Percentiles rank a stretch among this genome's conserved stretches.
These are phyloP conservation scores for Fusarium bulbicola DNA, from an alignment of 2,329 filamentous ascomycete species.

Conservation along the genomic window DNA sequence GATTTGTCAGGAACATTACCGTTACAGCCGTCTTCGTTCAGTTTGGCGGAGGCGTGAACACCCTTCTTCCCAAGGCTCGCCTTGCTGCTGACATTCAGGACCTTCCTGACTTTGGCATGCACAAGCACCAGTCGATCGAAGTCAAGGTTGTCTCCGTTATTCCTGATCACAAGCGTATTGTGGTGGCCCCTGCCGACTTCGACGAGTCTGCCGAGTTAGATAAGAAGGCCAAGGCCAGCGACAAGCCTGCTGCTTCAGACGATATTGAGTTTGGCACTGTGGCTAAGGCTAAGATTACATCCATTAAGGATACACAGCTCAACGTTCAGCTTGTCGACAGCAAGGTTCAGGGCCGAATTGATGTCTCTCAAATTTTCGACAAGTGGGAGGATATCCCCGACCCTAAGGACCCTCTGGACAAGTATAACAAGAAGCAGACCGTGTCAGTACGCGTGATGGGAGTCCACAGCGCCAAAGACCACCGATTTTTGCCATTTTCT, in stretches of 20 bases:
- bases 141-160: constrained; percentile 80
- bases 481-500: constrained; percentile 90
- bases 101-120: constrained; percentile 80
- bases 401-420: constrained; percentile 78
- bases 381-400: constrained; percentile 86
- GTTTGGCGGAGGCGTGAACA: constrained; percentile 80
- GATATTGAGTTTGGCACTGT: constrained; percentile 79
- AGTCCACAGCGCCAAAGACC: constrained; percentile 87
- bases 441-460: constrained; percentile 83
- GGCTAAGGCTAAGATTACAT: constrained; percentile 80
- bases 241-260: constrained; percentile 59
- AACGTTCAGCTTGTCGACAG: constrained; percentile 86
- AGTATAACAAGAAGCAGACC: constrained; percentile 76
- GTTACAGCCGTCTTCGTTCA: constrained; percentile 86
- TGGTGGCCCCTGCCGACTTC: constrained; percentile 61
- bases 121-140: constrained; percentile 77
- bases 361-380: constrained; percentile 91
- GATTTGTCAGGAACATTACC: constrained; percentile 88
- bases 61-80: constrained; percentile 81
- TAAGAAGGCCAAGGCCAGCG: constrained; percentile 49
- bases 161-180: constrained; percentile 72
- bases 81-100: constrained; percentile 75
- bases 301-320: constrained; percentile 89
- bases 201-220: constrained; percentile 55
- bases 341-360: constrained; percentile 84